Percentiles rank a stretch among this genome's conserved stretches.
Conservation (phyloP, 2,329 filamentous ascomycete species). For the Neoscytalidium dimidiatum region DNA sequence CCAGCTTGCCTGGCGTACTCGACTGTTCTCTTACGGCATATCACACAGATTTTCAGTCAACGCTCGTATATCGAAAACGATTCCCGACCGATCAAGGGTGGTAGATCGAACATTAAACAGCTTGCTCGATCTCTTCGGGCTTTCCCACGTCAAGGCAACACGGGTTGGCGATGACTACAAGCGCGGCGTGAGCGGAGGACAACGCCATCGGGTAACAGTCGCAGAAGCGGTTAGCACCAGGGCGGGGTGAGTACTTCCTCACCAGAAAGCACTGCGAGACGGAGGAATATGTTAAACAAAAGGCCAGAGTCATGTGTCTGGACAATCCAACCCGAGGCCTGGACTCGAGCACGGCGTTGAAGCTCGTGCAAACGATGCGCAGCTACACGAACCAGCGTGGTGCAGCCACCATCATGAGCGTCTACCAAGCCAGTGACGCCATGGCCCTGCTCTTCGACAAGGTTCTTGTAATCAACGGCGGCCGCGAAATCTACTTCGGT, state of each 20-base stretch:
- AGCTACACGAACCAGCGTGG: constrained; percentile 52
- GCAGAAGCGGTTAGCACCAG: background rate
- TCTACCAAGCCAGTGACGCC: constrained; percentile 55
- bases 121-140: background rate
- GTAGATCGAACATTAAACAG: background rate
- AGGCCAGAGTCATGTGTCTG: constrained; percentile 32
- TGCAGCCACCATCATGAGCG: constrained; percentile 56
- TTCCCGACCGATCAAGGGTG: background rate
- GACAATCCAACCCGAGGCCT: constrained; percentile 47
- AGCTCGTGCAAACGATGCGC: constrained; percentile 58
- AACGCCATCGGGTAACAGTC: background rate
- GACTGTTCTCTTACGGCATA: too few species aligned
- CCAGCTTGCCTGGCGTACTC: too few species aligned
- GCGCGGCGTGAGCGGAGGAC: background rate
- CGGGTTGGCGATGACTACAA: background rate
- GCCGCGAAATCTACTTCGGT: constrained; percentile 76
- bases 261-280: too few species aligned
- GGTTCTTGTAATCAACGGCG: constrained; percentile 72
- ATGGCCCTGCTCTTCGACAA: constrained; percentile 65
- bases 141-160: background rate
- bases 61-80: background rate
- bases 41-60: background rate
- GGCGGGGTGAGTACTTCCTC: background rate
- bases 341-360: constrained; percentile 52
- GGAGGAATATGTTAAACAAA: too few species aligned